Percentiles rank a stretch among this genome's conserved stretches.
These are phyloP conservation scores for Leccinum aurantiacum DNA, from an alignment of 768 basidiomycete species.

Conservation along the genomic window DNA sequence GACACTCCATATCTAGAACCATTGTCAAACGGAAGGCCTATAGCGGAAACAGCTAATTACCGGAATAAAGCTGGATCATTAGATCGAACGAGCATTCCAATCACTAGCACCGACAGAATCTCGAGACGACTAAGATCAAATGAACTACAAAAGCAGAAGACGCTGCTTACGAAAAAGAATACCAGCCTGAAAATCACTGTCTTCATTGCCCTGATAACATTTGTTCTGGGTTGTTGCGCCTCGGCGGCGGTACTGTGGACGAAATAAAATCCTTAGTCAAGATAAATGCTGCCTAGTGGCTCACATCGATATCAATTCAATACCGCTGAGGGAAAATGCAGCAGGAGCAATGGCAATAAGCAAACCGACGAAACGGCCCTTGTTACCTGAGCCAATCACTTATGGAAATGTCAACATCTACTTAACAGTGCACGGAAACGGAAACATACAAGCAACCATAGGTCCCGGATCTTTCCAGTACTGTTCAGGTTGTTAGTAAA, in stretches of 20 bases:
- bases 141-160: not conserved
- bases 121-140: constrained; percentile 7
- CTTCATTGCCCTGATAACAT: constrained; percentile 72
- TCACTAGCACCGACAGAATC: constrained; percentile 41
- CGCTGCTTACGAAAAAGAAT: constrained; percentile 19
- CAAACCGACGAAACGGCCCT: constrained; percentile 21
- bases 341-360: constrained; percentile 21
- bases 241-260: constrained; percentile 66
- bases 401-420: not conserved
- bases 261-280: constrained; percentile 8
- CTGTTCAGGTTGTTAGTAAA: constrained; percentile 7
- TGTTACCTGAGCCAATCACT: constrained; percentile 20
- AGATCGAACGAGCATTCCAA: constrained; percentile 78
- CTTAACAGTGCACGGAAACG: not conserved
- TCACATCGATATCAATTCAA: constrained; percentile 73
- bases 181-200: constrained; percentile 81
- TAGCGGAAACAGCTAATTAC: constrained; percentile 16
- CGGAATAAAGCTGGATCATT: constrained; percentile 54
- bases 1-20: constrained; percentile 8
- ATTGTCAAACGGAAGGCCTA: not conserved
- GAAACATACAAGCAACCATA: constrained; percentile 21
- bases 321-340: constrained; percentile 76
- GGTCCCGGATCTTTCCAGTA: constrained; percentile 28
- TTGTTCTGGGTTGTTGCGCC: constrained; percentile 73
- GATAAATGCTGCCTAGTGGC: constrained; percentile 24